Base-by-base conservation (phyloP, 2,329 filamentous ascomycete genomes). In the Thermomyces lanuginosus region DNA sequence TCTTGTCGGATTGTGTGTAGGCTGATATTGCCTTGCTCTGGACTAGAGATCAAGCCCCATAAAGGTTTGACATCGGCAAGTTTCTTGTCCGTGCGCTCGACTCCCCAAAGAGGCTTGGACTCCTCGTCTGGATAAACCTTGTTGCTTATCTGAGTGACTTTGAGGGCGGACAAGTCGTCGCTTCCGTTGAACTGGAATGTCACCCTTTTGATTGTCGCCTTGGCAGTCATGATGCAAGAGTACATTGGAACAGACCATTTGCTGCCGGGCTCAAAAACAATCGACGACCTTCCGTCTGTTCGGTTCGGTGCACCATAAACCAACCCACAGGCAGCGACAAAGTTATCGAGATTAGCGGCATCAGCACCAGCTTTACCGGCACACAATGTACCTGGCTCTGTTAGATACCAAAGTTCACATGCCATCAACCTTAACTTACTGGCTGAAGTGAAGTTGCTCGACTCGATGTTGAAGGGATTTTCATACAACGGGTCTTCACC, bases 161-260 rank as follows among this genome's bases (percentile, higher is more conserved):
- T 36, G 0, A 64, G 39, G 2, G 42, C 42, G 6, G 41, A 36
- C 1, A 64, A 33, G 6, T 39, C 44, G 8, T 45, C 37, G 0
- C 55, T 59, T 2, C 52, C 53, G 33, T 63, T 64, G 33, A 45
- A 52, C 3, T 39, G 35, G 32, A 66, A 63, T 0, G 41, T 40
- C 4, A 61, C 56, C 0, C 51, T 56, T 34, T 64, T 64, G 31
- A 66, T 48, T 2, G 46, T 51, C 3, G 60, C 60, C 27, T 53
- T 55, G 3, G 55, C 33, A 0, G 55, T 39, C 0, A 48, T 52
- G 1, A 57, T 56, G 33, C 61, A 66, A 0, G 48, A 44, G 32
- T 63, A 61, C 1, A 64, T 30, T 0, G 58, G 51, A 4, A 51
- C 40, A 1, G 49, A 49, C 60, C 60, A 66, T 18, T 42, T 34